phyloP scores from a whole-genome alignment of 306 rosid genomes.

The Phaseolus lunatus region DNA sequence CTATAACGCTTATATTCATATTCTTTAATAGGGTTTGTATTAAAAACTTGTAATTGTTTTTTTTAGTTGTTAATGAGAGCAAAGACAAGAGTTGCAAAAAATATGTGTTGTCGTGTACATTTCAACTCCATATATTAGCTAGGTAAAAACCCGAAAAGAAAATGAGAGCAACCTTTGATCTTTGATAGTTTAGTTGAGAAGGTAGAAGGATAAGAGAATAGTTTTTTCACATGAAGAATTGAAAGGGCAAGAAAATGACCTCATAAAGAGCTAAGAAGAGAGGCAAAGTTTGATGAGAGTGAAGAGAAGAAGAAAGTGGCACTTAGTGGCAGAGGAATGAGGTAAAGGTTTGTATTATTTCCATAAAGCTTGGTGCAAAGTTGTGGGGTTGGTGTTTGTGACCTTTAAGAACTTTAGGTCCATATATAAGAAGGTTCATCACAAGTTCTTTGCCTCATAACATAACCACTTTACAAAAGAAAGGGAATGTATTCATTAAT shows the following conservation, averaged over 20 bases:
- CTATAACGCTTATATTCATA: too few species aligned
- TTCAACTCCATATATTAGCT: neutral
- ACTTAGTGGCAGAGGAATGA: conserved; percentile 45
- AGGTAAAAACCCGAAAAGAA: neutral
- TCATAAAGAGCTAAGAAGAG: conserved; percentile 7
- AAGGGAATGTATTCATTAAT: conserved; percentile 37
- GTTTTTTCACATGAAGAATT: conserved; percentile 22
- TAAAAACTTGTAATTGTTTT: too few species aligned
- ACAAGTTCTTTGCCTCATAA: conserved; percentile 41
- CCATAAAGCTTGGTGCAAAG: conserved; percentile 45
- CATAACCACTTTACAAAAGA: conserved; percentile 44
- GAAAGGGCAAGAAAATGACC: conserved; percentile 37
- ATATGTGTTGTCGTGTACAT: neutral
- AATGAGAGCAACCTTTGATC: conserved; percentile 11
- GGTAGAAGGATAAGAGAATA: conserved; percentile 17
- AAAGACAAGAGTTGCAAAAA: neutral
- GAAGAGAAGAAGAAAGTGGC: conserved; percentile 39
- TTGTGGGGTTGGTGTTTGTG: conserved; percentile 48
- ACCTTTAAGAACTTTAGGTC: conserved; percentile 46
- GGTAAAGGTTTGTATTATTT: conserved; percentile 38
- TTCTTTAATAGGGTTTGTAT: too few species aligned
- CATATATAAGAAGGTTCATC: conserved; percentile 47
- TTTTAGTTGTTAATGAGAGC: too few species aligned
- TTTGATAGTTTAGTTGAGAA: neutral
- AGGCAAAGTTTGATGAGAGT: conserved; percentile 8